Evolutionary conservation across 2,329 filamentous ascomycete genomes (phyloP), one percentile per base, ranked within the genome.

Genomic region (Alternaria gansuensis): DNA sequence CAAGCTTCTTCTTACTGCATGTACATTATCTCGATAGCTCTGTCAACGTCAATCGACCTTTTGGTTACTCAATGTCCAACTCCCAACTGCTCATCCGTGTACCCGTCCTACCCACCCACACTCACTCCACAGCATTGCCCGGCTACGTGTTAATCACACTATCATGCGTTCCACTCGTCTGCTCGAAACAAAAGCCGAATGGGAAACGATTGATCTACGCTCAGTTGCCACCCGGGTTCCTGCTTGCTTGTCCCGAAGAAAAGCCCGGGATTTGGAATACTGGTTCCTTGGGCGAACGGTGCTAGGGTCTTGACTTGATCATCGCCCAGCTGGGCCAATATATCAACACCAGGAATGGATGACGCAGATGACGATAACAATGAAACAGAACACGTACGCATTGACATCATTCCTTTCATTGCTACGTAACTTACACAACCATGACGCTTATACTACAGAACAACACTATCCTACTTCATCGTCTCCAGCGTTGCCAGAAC

Each of bases 401-500:
- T 34, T 36, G 21, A 34, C 26, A 23, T 44, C 36, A 45, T 53
- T 53, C 41, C 31, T 44, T 44, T 61, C 37, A 41, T 51, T 60
- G 31, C 44, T 36, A 21, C 23, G 23, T 43, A 37, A 26, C 14
- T 50, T 39, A 28, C 39, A 39, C 24, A 50, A 50, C 48, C 33
- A 28, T 36, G 34, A 28, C 48, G n/a, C 33, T 50, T 50, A 39
- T 28, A 50, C 26, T 29, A 36, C 23, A 52, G 21, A 28, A 11
- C 1, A 11, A 2, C 26, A n/a, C 2, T 4, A 50, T 28, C 4
- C 5, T 10, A 33, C 3, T 28, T 63, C 56, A 71, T 45, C 28
- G 50, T 29, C 75, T 72, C 80, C 80, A 82, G 50, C 77, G 62
- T 60, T 72, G 76, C 80, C 80, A 82, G 62, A 82, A 81, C 67